A percentile compares a stretch with the other conserved stretches of the same genome.
phyloP scores from a whole-genome alignment of 2,329 filamentous ascomycete species.

The Diaporthe sp. region DNA sequence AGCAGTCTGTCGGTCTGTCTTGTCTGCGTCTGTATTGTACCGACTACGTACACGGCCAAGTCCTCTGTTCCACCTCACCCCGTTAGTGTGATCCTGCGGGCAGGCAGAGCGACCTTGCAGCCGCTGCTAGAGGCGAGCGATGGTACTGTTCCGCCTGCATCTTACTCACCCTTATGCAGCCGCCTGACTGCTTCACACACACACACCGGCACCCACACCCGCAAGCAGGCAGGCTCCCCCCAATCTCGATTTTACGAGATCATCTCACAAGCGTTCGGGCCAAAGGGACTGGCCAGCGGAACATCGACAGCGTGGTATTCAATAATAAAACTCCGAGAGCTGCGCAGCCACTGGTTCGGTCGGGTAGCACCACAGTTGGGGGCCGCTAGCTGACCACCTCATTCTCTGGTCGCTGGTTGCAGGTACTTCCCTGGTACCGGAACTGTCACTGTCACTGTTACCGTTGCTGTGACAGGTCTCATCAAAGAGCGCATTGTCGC shows the following conservation, averaged over 20 bases:
- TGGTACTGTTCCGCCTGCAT: constrained; percentile 19
- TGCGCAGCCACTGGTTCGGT: constrained; percentile 29
- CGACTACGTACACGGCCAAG: not conserved
- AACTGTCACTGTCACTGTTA: not conserved
- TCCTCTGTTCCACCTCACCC: constrained; percentile 9
- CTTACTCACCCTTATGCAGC: constrained; percentile 25
- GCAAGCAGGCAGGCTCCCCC: constrained; percentile 13
- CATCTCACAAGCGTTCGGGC: constrained; percentile 23
- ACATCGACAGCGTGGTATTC: constrained; percentile 17
- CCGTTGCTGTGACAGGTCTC: constrained; percentile 15
- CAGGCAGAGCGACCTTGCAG: constrained; percentile 11
- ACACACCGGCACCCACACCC: not conserved
- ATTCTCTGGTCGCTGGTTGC: not conserved
- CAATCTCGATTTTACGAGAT: constrained; percentile 25
- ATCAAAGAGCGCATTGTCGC: not conserved
- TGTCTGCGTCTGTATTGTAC: not conserved
- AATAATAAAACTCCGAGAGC: constrained; percentile 24
- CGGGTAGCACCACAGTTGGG: constrained; percentile 28
- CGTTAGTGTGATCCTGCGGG: not conserved
- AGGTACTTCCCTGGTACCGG: constrained; percentile 4
- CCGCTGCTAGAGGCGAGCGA: constrained; percentile 20
- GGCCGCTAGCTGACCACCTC: constrained; percentile 18
- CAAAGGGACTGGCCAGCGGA: constrained; percentile 15
- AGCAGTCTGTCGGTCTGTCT: not conserved
- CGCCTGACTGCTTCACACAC: constrained; percentile 22